Percentiles rank a stretch among this genome's conserved stretches.
phyloP scores from a whole-genome alignment of 2,329 filamentous ascomycete species.

The Penicillium sclerotiorum region DNA sequence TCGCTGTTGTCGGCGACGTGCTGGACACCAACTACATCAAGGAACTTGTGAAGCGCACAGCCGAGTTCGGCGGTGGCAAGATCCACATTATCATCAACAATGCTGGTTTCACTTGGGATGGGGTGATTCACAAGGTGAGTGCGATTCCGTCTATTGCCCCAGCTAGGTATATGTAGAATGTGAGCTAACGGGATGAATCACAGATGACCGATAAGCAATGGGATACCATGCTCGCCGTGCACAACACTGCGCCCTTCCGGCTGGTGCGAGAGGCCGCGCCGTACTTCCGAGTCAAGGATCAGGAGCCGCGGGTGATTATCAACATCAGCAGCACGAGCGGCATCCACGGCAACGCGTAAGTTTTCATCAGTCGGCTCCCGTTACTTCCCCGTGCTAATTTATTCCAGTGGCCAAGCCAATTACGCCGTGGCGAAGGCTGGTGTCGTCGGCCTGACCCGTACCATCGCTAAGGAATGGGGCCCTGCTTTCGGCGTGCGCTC shows the following conservation, averaged over 20 bases:
- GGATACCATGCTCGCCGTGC: constrained; percentile 82
- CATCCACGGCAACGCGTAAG: constrained; percentile 74
- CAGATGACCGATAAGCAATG: constrained; percentile 86
- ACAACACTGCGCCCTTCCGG: constrained; percentile 84
- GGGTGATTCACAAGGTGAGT: constrained; percentile 77
- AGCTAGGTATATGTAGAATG: constrained; percentile 1
- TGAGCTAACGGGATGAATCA: constrained; percentile 1
- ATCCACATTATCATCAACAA: constrained; percentile 93
- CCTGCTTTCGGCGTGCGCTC: constrained; percentile 77
- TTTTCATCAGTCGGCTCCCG: constrained; percentile 2
- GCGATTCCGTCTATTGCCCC: neutral
- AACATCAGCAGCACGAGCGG: constrained; percentile 84
- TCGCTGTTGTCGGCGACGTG: constrained; percentile 77
- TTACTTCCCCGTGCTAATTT: no score
- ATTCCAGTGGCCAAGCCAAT: constrained; percentile 72
- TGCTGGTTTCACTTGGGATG: constrained; percentile 91
- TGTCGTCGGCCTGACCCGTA: constrained; percentile 80
- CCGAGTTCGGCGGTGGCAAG: constrained; percentile 81
- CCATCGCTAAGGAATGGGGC: constrained; percentile 91
- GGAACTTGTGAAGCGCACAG: constrained; percentile 71
- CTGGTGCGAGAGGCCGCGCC: constrained; percentile 78
- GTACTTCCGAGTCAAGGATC: constrained; percentile 85
- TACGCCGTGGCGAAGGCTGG: constrained; percentile 85
- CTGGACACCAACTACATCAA: constrained; percentile 71
- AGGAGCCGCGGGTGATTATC: constrained; percentile 75